Base-by-base conservation (phyloP, 2,329 filamentous ascomycete genomes). In the Mycosphaerelloides madeirae region DNA sequence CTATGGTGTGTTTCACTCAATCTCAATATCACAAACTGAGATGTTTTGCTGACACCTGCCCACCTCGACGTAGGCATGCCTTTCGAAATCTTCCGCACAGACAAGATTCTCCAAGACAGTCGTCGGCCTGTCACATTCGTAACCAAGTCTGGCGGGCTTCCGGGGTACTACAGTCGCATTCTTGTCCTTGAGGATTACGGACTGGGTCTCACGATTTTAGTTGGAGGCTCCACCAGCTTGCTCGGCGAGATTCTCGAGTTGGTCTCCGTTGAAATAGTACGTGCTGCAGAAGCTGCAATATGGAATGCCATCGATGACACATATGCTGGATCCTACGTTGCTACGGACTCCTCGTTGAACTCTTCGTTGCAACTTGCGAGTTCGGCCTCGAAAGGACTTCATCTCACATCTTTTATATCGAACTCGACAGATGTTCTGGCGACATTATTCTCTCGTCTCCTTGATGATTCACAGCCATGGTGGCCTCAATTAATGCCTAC, bases 31-130 rank as follows among this genome's bases (percentile, higher is more conserved):
- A n/a, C n/a, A n/a, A n/a, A n/a, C n/a, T 25, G 22, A 6, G 9
- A 25, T 6, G 22, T 9, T n/a, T 25, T 25, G 22, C 22, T 25
- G 22, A 25, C 22, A 25, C 9, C 22, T 25, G 9, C 22, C 9
- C 22, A 25, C 9, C 22, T 25, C 22, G 22, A 25, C 22, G 22
- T 25, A 25, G 22, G 71, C 3, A 68, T 70, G 59, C 71, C 71
- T 0, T 75, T 70, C 67, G 71, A 75, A 52, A 73, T 71, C 0
- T 68, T 68, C 32, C 66, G 69, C 0, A 69, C 65, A 2, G 63
- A 68, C 31, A 58, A 59, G 4, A 62, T 72, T 13, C 56, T 74
- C 1, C 38, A 51, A 6, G 46, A 62, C 13, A 68, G 61, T 9
- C 55, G 50, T 4, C 58, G 68, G 11, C 61, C 67, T 0, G 62